phyloP scores from a whole-genome alignment of 208 protist species.

The Trypanosoma grayi region DNA sequence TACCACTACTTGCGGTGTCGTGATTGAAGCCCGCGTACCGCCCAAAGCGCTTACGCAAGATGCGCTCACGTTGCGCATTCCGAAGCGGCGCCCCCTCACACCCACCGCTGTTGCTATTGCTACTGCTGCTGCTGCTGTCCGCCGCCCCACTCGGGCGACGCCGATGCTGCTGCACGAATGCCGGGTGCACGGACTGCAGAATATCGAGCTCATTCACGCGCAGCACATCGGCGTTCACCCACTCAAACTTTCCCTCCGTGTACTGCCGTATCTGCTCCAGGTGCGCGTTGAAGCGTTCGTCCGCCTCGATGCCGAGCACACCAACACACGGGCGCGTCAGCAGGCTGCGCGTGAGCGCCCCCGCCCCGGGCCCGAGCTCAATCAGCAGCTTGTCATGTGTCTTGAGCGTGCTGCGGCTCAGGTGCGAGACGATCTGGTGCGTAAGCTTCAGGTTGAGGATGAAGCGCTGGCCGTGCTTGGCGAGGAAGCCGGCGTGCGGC shows the following conservation, averaged over 20 bases:
- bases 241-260: constrained; percentile 85
- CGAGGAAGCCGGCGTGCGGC: constrained; percentile 75
- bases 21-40: constrained; percentile 25
- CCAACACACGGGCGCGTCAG: constrained; percentile 80
- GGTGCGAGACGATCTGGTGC: constrained; percentile 66
- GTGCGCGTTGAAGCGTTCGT: constrained; percentile 78
- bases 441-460: constrained; percentile 88
- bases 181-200: constrained; percentile 45
- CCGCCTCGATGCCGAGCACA: constrained; percentile 77
- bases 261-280: constrained; percentile 78
- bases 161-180: constrained; percentile 52
- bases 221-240: constrained; percentile 83
- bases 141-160: constrained; percentile 22
- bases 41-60: constrained; percentile 45
- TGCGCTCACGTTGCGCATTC: constrained; percentile 40
- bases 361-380: constrained; percentile 81
- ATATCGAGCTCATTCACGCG: constrained; percentile 71
- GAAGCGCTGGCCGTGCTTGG: constrained; percentile 88
- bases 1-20: constrained; percentile 12
- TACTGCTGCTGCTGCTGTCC: not conserved
- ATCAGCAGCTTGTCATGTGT: constrained; percentile 80
- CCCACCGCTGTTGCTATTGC: not conserved
- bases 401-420: constrained; percentile 62
- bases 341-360: constrained; percentile 80
- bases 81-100: constrained; percentile 64